These are phyloP conservation scores for Osmanthus fragrans DNA, from an alignment of 257 asterid genomes.

Conservation along the genomic window DNA sequence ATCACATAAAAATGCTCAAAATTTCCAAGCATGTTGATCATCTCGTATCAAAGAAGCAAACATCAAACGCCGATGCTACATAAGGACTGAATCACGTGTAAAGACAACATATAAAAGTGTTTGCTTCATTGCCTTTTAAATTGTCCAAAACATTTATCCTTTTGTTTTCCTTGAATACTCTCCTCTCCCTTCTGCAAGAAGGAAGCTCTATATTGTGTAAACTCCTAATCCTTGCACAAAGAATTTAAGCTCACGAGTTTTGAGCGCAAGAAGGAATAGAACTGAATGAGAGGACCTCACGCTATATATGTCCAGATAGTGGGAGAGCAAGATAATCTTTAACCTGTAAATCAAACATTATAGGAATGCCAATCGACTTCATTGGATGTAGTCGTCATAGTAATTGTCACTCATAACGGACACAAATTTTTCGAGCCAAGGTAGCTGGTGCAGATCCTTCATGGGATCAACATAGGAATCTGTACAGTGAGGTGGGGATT, in stretches of 20 bases:
- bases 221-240: slow-evolving; percentile 10
- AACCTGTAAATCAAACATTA: slow-evolving; percentile 19
- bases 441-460: slow-evolving; percentile 95
- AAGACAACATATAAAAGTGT: background rate
- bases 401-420: slow-evolving; percentile 83
- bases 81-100: background rate
- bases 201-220: slow-evolving; percentile 18
- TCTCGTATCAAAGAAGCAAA: background rate
- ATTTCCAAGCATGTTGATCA: background rate
- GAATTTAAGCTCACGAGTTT: slow-evolving; percentile 10
- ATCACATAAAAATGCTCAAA: background rate
- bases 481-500: slow-evolving; percentile 68
- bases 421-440: slow-evolving; percentile 96
- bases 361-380: slow-evolving; percentile 22
- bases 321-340: slow-evolving; percentile 46
- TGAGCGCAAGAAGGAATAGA: background rate
- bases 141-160: slow-evolving; percentile 25
- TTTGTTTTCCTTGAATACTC: slow-evolving; percentile 16
- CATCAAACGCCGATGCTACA: background rate
- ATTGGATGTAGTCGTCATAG: slow-evolving; percentile 69
- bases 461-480: slow-evolving; percentile 84
- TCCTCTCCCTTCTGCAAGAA: slow-evolving; percentile 17
- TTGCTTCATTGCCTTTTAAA: slow-evolving; percentile 18
- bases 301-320: slow-evolving; percentile 21
- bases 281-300: slow-evolving; percentile 16